These are phyloP conservation scores for Lepidium aucheri DNA, from an alignment of 345 rosid genomes.

Conservation along the genomic window DNA sequence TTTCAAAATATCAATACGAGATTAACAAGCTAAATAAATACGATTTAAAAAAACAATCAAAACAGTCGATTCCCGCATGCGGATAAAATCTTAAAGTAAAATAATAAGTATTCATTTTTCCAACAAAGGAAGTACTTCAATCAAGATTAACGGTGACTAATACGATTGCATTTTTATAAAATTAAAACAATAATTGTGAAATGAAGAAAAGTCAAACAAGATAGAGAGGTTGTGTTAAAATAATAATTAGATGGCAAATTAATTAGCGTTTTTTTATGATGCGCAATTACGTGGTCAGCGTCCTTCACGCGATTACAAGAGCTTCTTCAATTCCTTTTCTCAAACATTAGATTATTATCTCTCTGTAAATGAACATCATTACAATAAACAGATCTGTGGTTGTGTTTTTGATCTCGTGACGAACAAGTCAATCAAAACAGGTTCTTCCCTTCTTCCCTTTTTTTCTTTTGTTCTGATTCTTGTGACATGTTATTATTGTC, in stretches of 20 bases:
- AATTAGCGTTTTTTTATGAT: background rate
- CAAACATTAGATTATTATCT: background rate
- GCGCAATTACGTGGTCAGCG: slow-evolving; percentile 20
- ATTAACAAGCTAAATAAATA: no score
- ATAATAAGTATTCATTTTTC: background rate
- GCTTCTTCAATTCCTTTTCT: slow-evolving; percentile 6
- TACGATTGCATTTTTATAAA: background rate
- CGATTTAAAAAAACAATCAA: no score
- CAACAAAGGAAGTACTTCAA: background rate
- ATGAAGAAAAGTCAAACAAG: slow-evolving; percentile 11
- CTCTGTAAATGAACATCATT: background rate
- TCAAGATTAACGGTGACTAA: background rate
- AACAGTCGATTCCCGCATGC: no score
- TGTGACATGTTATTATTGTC: slow-evolving; percentile 19
- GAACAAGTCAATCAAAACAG: slow-evolving; percentile 13
- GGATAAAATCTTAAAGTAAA: no score
- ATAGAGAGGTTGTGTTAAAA: slow-evolving; percentile 1
- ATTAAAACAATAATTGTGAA: background rate
- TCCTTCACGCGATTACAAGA: slow-evolving; percentile 21
- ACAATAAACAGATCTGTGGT: slow-evolving; percentile 7
- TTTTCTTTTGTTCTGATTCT: slow-evolving; percentile 4
- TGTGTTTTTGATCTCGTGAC: slow-evolving; percentile 16
- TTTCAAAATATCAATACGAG: no score
- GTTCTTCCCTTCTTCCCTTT: background rate
- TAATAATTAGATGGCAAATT: slow-evolving; percentile 4